Evolutionary conservation across 208 protist species (phyloP), one percentile per base, ranked within the genome.

Genomic region (Crithidia fasciculata): DNA sequence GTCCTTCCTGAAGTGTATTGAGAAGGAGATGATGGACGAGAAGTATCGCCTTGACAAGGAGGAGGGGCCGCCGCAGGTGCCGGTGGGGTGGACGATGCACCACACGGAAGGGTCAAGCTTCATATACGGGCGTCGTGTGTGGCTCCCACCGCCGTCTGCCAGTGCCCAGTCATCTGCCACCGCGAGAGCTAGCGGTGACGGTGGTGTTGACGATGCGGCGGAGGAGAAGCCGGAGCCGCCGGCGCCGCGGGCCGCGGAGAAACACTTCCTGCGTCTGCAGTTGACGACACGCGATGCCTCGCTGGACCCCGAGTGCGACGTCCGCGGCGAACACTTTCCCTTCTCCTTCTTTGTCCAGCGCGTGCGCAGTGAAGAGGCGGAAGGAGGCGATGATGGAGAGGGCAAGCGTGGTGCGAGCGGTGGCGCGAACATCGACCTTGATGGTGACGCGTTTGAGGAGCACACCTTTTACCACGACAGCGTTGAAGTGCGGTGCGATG

Each of bases 11-110:
- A 90, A 93, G 74, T 96, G 88, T 68, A 87, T 96, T 50, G 83
- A 93, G 43, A 96, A 96, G 65, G 92, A 96, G 69, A 93, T 95
- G 10, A 68, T 89, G 56, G 92, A 96, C 63, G 92, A 96, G 74
- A 78, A 85, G 71, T 78, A 90, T 18, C 84, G 89, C 3, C 74
- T 95, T 19, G 89, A 94, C 65, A 95, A 94, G 65, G 89, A 95
- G 57, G 82, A 91, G 13, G 85, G 81, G 5, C 78, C 88, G 13
- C 89, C 92, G 40, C 76, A 80, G 44, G 67, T 86, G 39, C 90
- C 90, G 53, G 4, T 64, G 47, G 89, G 86, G 8, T 96, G 92
- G 92, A 80, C 83, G 59, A 82, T 96, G 75, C 78, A 88, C 47
- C 92, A 96, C 78, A 78, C 78, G 3, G 62, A 77, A 15, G 88